Evolutionary conservation across 2,329 filamentous ascomycete genomes (phyloP), one percentile per base, ranked within the genome.

Genomic region (Fusarium heterosporum): DNA sequence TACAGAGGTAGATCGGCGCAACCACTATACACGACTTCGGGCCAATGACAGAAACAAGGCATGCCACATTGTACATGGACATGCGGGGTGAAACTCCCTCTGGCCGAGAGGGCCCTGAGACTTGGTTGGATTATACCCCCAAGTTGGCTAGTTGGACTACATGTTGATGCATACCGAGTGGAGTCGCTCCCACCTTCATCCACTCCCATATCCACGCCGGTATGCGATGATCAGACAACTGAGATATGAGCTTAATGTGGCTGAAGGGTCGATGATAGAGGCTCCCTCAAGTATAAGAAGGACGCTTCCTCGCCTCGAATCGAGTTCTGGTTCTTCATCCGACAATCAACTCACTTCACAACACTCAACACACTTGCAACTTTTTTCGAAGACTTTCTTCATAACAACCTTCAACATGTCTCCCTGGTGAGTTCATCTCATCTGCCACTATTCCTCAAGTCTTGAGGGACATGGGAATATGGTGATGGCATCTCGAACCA

Each of bases 371-470:
- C 53, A 65, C 52, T 61, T 61, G 63, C 61, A 68, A 43, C 63
- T 66, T 54, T 48, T 57, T 73, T 67, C 55, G 62, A 73, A 73
- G 69, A 57, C 30, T 61, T 70, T 64, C 62, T 72, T 69, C 66
- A 66, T 51, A 70, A 61, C 43, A 61, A 69, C 42, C 57, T 70
- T 73, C 70, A 74, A 66, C 38, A 74, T 74, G 72, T 64, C 72
- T 74, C 72, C 72, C 67, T 74, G 72, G 72, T 73, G 59, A 72
- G 72, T 48, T 30, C n/a, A 17, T 52, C 45, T 46, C 16, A 11
- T 13, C 11, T 43, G 11, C 11, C 45, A n/a, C 16, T 51, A 3
- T 22, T 12, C 28, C 17, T 39, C n/a, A 17, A 55, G 34, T 36
- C 17, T 28, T 17, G 26, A 60, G 29, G 14, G 39, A 25, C 45